Base-by-base conservation (phyloP, 768 basidiomycete genomes). In the Neoboletus brunneissimus region DNA sequence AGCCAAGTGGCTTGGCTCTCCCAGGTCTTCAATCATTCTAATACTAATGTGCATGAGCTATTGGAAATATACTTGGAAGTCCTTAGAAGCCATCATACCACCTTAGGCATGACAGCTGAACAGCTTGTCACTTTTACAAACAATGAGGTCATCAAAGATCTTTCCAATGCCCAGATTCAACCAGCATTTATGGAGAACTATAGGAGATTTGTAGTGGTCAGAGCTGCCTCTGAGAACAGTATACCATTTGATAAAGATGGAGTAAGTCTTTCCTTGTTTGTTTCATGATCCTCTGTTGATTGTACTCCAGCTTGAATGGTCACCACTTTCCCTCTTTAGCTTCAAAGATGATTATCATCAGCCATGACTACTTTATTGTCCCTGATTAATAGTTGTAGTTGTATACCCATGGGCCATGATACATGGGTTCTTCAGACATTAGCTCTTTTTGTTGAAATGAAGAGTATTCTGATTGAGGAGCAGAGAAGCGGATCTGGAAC, bases 191-290 rank as follows among this genome's bases (percentile, higher is more conserved):
- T 87, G 81, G 71, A 76, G 46, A 64, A 75, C 31, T 84, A 85
- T 64, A 80, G 89, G 27, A 81, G 89, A 27, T 91, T 81, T 69
- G 82, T 88, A 12, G 76, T 88, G 1, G 71, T 91, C 37, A 77
- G 67, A 62, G 73, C 74, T 47, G 64, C 71, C 43, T 68, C 65
- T 34, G 74, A 79, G 59, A 57, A 53, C 12, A 55, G 57, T 31
- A 56, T 64, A 40, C 53, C 62, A 50, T 58, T 52, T 53, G 67
- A 76, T 43, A 68, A 65, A 45, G 67, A 75, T 55, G 84, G 81
- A 56, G 87, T 88, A 65, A 53, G 84, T 25, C 25, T 46, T 47
- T 54, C 1, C 1, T 32, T 45, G 2, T 22, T 42, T 40, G 35
- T 13, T 48, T 48, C 55, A 8, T 50, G 20, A 27, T 37, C 41